Evolutionary conservation across 768 basidiomycete genomes (phyloP).

Genomic region (Termitomyces bulborhizus): DNA sequence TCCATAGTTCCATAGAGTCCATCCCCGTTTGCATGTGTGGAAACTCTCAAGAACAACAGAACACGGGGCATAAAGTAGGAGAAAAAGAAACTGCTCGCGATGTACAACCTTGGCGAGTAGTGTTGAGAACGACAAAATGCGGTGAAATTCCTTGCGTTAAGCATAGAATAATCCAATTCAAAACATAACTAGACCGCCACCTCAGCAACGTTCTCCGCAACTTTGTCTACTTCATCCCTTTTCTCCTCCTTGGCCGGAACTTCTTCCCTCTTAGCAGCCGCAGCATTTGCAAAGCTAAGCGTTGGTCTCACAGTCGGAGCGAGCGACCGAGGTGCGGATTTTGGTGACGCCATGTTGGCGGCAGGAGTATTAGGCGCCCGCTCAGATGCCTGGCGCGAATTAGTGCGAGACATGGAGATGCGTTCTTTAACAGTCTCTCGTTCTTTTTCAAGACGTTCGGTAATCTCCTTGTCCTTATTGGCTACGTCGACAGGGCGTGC

Average conservation of each 20-base stretch:
- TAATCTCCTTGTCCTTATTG: constrained; percentile 67
- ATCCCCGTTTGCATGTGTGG: no score
- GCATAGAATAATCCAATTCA: constrained; percentile 5
- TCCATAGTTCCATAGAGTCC: no score
- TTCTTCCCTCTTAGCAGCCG: constrained; percentile 58
- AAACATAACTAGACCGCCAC: constrained; percentile 7
- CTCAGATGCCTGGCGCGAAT: constrained; percentile 44
- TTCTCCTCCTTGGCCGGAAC: constrained; percentile 11
- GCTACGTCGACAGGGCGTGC: constrained; percentile 86
- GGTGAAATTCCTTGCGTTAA: constrained; percentile 2
- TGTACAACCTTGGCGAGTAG: background rate
- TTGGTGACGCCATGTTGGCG: constrained; percentile 21
- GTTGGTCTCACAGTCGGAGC: constrained; percentile 58
- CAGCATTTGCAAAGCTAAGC: constrained; percentile 80
- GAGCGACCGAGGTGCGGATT: constrained; percentile 23
- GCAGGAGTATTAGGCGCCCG: constrained; percentile 21
- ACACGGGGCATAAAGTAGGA: background rate
- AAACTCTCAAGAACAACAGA: no score
- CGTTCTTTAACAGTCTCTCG: constrained; percentile 51
- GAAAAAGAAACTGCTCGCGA: background rate
- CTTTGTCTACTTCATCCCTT: constrained; percentile 14
- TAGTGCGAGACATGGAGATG: constrained; percentile 46
- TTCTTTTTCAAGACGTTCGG: constrained; percentile 65
- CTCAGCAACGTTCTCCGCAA: constrained; percentile 18
- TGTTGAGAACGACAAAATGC: background rate